phyloP scores from a whole-genome alignment of 2,329 filamentous ascomycete genomes.

The Neofusicoccum sp. region DNA sequence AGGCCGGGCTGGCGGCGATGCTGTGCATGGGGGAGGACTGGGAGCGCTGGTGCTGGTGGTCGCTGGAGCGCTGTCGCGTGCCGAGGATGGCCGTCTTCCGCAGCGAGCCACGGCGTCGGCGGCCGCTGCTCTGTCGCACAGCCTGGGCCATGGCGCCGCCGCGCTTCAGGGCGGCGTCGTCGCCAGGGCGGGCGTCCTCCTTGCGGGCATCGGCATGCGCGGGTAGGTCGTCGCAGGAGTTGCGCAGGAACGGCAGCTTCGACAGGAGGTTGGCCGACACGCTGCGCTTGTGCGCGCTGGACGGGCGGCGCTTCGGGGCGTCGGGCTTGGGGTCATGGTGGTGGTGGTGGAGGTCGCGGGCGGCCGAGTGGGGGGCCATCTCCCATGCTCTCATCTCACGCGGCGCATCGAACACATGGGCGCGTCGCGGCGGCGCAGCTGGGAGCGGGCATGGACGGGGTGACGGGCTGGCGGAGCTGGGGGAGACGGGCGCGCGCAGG shows the following conservation, averaged over 20 bases:
- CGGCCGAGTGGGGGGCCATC: constrained; percentile 23
- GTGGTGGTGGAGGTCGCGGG: constrained; percentile 7
- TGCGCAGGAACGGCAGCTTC: constrained; percentile 69
- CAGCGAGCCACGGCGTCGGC: constrained; percentile 80
- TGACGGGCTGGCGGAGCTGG: not conserved
- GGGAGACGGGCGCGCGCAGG: not conserved
- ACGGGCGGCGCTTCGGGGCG: not conserved
- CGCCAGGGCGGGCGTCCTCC: constrained; percentile 11
- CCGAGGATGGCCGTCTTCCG: constrained; percentile 85
- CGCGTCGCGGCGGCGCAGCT: not conserved
- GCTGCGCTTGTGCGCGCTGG: constrained; percentile 52
- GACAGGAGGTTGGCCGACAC: constrained; percentile 68
- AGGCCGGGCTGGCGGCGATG: constrained; percentile 19
- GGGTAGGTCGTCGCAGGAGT: constrained; percentile 39
- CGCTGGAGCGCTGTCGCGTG: constrained; percentile 45
- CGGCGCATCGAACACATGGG: not conserved
- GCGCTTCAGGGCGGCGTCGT: constrained; percentile 37
- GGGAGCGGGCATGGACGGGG: not conserved
- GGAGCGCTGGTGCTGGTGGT: constrained; percentile 12
- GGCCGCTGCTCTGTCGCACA: constrained; percentile 48
- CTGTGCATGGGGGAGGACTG: constrained; percentile 21
- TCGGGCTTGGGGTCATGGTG: not conserved
- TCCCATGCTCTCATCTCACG: constrained; percentile 29
- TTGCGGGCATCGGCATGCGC: constrained; percentile 24
- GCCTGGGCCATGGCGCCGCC: constrained; percentile 35